A percentile compares a stretch with the other conserved stretches of the same genome.
Conservation (phyloP, 2,329 filamentous ascomycete species). For the Sarocladium brachiariae region DNA sequence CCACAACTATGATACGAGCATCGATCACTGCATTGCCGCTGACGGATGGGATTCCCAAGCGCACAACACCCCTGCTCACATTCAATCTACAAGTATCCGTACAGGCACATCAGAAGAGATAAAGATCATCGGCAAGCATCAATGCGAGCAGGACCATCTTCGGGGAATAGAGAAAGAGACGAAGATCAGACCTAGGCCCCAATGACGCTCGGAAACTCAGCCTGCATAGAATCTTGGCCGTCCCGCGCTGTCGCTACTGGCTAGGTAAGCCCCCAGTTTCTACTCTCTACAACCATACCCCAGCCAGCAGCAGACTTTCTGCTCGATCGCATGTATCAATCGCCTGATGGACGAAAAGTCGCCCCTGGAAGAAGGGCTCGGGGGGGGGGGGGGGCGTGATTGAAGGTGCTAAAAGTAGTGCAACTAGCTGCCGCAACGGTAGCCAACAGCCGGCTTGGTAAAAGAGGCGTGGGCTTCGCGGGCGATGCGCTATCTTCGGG, state of each 20-base stretch:
- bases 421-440: slow-evolving; percentile 10
- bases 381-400: background rate
- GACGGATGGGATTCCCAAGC: background rate
- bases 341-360: background rate
- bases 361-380: background rate
- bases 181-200: too few species aligned
- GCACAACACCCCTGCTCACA: too few species aligned
- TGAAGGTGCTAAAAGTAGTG: too few species aligned
- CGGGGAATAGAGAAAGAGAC: background rate
- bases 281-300: too few species aligned
- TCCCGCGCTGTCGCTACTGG: too few species aligned
- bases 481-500: slow-evolving; percentile 7
- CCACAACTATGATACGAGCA: background rate
- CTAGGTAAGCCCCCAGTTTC: too few species aligned
- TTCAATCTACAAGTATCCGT: too few species aligned
- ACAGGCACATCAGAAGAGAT: background rate
- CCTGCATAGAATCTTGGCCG: background rate
- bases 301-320: background rate
- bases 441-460: slow-evolving; percentile 6
- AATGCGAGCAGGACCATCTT: background rate
- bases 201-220: too few species aligned
- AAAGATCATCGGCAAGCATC: slow-evolving; percentile 1
- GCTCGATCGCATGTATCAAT: background rate
- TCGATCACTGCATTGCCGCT: too few species aligned
- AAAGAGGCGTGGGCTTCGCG: slow-evolving; percentile 3